These are phyloP conservation scores for Geotrichum candidum DNA, from an alignment of 1,139 yeast species.

Conservation along the genomic window DNA sequence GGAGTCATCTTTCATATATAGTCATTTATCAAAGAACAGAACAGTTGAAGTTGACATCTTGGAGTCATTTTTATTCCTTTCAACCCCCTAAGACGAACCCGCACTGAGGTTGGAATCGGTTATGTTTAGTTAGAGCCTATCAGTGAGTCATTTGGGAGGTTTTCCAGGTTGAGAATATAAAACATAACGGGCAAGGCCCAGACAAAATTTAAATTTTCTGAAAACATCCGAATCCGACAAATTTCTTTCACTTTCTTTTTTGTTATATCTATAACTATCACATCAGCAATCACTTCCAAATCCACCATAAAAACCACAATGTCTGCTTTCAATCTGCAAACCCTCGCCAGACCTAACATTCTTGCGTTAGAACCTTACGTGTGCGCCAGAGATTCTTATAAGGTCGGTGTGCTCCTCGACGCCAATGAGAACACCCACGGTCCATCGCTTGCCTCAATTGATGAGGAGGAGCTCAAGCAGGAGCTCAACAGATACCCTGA, in stretches of 20 bases:
- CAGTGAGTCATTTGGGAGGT: not conserved
- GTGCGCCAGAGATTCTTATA: conserved; percentile 92
- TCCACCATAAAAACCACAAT: conserved; percentile 12
- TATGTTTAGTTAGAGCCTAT: not conserved
- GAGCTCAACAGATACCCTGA: conserved; percentile 90
- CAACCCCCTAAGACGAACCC: not conserved
- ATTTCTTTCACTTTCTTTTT: not conserved
- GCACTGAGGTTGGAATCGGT: not conserved
- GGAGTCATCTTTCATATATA: no score
- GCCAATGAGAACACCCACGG: conserved; percentile 97
- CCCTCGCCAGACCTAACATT: conserved; percentile 78
- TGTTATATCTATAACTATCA: not conserved
- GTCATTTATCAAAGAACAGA: no score
- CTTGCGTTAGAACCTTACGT: conserved; percentile 78
- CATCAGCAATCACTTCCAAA: not conserved
- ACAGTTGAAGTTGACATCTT: not conserved
- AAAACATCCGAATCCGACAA: not conserved
- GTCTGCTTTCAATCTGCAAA: conserved; percentile 48
- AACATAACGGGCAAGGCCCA: not conserved
- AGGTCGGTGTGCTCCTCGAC: conserved; percentile 78
- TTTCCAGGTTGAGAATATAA: not conserved
- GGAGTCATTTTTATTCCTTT: not conserved
- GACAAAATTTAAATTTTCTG: not conserved
- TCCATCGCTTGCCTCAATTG: conserved; percentile 51
- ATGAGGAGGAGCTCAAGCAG: conserved; percentile 35